Evolutionary conservation across 164 flowering plant genomes (phyloP), one percentile per base, ranked within the genome.

Genomic region (Euptelea pleiosperma): DNA sequence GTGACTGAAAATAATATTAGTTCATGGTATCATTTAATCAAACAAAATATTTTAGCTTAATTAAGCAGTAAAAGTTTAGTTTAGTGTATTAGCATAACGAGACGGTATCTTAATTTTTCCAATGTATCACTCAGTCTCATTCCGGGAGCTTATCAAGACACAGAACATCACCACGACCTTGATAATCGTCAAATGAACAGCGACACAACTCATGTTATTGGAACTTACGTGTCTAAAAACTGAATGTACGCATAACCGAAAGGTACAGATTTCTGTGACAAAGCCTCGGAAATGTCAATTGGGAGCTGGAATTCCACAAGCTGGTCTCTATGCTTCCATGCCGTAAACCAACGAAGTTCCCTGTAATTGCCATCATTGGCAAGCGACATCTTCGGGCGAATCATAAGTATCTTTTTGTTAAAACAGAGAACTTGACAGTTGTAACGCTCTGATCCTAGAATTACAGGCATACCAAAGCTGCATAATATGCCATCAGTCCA

Each of bases 291-390:
- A 61, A 93, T 64, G 35, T 83, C 83, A 46, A 15, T 39, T 12
- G 99, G 97, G 12, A 93, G 91, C 69, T 61, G 81, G 68, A 90
- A 93, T 36, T 93, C 90, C 41, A 65, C 84, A 62, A 93, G 84
- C 63, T 80, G 70, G 18, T 82, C 79, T 61, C 65, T 74, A 44
- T 76, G 86, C 65, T 93, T 88, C 99, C 97, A 93, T 16, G 91
- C 63, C 1, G 97, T 90, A 62, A 93, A 93, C 99, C 99, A 93
- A 19, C 99, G 63, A 0, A 86, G 89, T 66, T 93, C 99, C 66
- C 96, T 79, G 66, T 88, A 93, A 74, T 93, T 93, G 10, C 91
- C 97, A 77, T 86, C 96, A 69, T 90, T 90, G 28, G 99, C 99
- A 49, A 93, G 89, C 85, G 83, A 82, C 91, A 88, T 78, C 71